Evolutionary conservation across 495 filamentous ascomycete genomes (phyloP).

Genomic region (Hyaloscypha variabilis): DNA sequence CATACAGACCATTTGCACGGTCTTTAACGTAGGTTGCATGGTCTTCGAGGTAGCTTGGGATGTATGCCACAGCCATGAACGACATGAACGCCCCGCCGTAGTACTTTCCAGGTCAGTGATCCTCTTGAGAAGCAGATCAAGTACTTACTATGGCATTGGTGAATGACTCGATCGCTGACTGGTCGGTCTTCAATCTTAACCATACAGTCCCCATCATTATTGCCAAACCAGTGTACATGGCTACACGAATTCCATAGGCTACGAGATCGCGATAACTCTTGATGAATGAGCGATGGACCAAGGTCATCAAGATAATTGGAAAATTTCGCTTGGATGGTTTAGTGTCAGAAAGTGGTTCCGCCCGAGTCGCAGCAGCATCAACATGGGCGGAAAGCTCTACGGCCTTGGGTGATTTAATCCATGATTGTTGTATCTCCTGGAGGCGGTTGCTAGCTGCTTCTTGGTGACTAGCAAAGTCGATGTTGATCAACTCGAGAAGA

Average conservation of each 20-base stretch:
- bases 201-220: constrained; percentile 91
- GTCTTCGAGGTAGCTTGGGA: constrained; percentile 82
- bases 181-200: constrained; percentile 65
- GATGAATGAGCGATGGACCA: constrained; percentile 74
- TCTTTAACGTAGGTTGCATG: constrained; percentile 74
- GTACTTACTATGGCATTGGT: constrained; percentile 66
- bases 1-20: constrained; percentile 79
- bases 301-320: constrained; percentile 30
- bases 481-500: constrained; percentile 73
- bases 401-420: constrained; percentile 36
- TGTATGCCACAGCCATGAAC: constrained; percentile 88
- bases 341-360: neutral
- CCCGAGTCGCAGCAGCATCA: neutral
- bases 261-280: constrained; percentile 82
- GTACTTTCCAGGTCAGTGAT: constrained; percentile 42
- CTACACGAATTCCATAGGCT: constrained; percentile 78
- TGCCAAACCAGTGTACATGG: constrained; percentile 77
- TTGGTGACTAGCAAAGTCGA: constrained; percentile 63
- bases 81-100: constrained; percentile 87
- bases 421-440: constrained; percentile 44
- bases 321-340: constrained; percentile 22
- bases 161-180: constrained; percentile 73
- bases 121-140: neutral
- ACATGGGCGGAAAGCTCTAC: constrained; percentile 1
- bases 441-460: constrained; percentile 42